phyloP scores from a whole-genome alignment of 1,139 yeast species.

The Diutina mesorugosa region DNA sequence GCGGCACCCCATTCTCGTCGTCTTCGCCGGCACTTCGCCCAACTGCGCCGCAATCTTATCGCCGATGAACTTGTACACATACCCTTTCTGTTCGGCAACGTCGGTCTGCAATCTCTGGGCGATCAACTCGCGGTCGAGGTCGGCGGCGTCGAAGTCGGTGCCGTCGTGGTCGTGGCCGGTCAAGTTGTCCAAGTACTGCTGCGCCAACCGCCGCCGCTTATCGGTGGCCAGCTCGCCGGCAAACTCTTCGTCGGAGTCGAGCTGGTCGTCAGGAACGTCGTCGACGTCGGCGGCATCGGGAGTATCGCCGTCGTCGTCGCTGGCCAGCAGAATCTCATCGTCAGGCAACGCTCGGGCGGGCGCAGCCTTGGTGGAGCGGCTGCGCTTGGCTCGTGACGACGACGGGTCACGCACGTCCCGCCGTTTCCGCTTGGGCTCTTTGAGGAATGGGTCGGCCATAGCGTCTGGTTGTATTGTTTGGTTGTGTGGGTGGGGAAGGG shows the following conservation, averaged over 20 bases:
- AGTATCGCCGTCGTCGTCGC: neutral
- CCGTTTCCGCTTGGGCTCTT: slow-evolving; percentile 1
- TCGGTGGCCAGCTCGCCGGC: slow-evolving; percentile 79
- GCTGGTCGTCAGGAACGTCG: neutral
- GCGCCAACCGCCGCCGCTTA: slow-evolving; percentile 86
- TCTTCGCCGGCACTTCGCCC: slow-evolving; percentile 21
- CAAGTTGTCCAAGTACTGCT: slow-evolving; percentile 77
- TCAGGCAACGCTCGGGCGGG: neutral
- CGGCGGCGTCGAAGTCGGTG: slow-evolving; percentile 33
- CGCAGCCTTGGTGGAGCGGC: neutral
- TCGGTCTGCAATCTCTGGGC: slow-evolving; percentile 73
- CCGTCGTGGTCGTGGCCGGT: slow-evolving; percentile 40
- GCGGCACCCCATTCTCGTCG: slow-evolving; percentile 48
- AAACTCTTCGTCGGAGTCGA: slow-evolving; percentile 44
- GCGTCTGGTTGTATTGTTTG: neutral
- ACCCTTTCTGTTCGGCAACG: slow-evolving; percentile 82
- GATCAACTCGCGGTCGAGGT: slow-evolving; percentile 74
- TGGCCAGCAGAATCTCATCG: slow-evolving; percentile 1
- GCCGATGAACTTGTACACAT: slow-evolving; percentile 58
- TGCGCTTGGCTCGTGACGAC: neutral
- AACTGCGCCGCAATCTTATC: slow-evolving; percentile 31
- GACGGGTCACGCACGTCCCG: neutral
- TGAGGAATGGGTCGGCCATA: neutral
- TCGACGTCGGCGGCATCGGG: neutral
- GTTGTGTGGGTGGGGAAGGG: no score